A percentile compares a stretch with the other conserved stretches of the same genome.
These are phyloP conservation scores for Taxawa tesnikishii DNA, from an alignment of 2,329 filamentous ascomycete species.

Conservation along the genomic window DNA sequence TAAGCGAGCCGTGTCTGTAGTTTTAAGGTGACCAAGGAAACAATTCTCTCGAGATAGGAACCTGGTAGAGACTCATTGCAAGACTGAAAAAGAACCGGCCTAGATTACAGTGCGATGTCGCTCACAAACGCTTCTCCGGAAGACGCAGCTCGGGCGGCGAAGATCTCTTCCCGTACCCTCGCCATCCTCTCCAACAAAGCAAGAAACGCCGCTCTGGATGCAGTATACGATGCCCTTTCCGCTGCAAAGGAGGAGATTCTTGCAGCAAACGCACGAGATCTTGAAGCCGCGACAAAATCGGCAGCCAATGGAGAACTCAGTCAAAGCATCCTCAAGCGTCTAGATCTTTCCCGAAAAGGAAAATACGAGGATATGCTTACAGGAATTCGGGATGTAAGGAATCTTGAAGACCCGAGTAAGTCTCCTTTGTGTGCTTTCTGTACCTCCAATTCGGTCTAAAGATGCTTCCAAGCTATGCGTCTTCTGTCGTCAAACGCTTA, in stretches of 20 bases:
- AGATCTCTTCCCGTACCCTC: slow-evolving; percentile 68
- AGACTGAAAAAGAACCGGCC: no score
- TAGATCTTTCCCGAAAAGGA: slow-evolving; percentile 74
- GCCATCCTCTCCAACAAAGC: slow-evolving; percentile 64
- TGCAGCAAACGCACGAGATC: slow-evolving; percentile 73
- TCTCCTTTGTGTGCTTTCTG: slow-evolving; percentile 10
- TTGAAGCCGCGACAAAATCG: slow-evolving; percentile 60
- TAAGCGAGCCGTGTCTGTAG: no score
- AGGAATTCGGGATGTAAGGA: slow-evolving; percentile 79
- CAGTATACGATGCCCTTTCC: slow-evolving; percentile 67
- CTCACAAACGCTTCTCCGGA: slow-evolving; percentile 72
- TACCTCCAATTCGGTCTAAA: not conserved
- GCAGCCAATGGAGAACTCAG: slow-evolving; percentile 65
- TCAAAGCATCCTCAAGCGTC: slow-evolving; percentile 71
- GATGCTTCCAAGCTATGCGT: not conserved
- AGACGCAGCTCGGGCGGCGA: slow-evolving; percentile 66
- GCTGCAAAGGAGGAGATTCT: slow-evolving; percentile 64
- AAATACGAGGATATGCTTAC: slow-evolving; percentile 98
- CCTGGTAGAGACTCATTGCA: no score
- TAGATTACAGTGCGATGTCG: slow-evolving; percentile 51
- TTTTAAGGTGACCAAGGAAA: no score
- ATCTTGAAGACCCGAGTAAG: slow-evolving; percentile 74
- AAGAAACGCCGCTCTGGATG: slow-evolving; percentile 74
- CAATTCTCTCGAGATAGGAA: no score
- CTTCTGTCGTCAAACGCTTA: not conserved